Base-by-base conservation (phyloP, 2,329 filamentous ascomycete genomes). In the Endocalyx cinctus region DNA sequence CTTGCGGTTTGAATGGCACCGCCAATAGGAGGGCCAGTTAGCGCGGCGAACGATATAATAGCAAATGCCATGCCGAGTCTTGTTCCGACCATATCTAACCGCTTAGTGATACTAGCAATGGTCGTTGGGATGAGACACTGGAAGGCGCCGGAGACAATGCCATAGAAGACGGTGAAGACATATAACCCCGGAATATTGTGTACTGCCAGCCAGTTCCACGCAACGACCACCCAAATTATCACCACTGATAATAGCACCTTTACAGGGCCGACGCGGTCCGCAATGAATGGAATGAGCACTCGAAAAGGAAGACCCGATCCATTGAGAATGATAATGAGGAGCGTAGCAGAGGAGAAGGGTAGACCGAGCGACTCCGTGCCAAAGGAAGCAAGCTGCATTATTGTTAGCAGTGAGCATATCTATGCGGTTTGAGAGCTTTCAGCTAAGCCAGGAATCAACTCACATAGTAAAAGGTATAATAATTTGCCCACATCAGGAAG, bases 381-480 rank as follows among this genome's bases (percentile, higher is more conserved):
- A 20, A 53, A 62, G 3, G 58, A 61, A 14, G 48, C 57, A 13
- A 58, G 57, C 55, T 58, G 19, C 3, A 17, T 31, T 17, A 34
- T 30, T 33, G 10, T 27, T 10, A 31, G 31, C 40, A 17, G 41
- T 31, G 13, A 25, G 12, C 16, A 25, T 17, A 11, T 13, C 7
- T 5, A n/a, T n/a, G 15, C 15, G 10, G 13, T 11, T 15, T 3
- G 31, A 5, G 16, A 15, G 11, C 35, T 6, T 12, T 14, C 27
- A n/a, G 25, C 27, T 29, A 15, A 28, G 34, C 34, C 34, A 19
- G n/a, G 25, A 15, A 14, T 20, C 6, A 10, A 49, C 53, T 47
- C 31, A 57, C 63, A 27, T 66, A 67, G 38, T 67, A 67, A 17
- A 66, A 66, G 0, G 60, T 61, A 30, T 61, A 67, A 35, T 66